These are phyloP conservation scores for Ophiocordyceps unilateralis DNA, from an alignment of 2,329 filamentous ascomycete genomes.

Conservation along the genomic window DNA sequence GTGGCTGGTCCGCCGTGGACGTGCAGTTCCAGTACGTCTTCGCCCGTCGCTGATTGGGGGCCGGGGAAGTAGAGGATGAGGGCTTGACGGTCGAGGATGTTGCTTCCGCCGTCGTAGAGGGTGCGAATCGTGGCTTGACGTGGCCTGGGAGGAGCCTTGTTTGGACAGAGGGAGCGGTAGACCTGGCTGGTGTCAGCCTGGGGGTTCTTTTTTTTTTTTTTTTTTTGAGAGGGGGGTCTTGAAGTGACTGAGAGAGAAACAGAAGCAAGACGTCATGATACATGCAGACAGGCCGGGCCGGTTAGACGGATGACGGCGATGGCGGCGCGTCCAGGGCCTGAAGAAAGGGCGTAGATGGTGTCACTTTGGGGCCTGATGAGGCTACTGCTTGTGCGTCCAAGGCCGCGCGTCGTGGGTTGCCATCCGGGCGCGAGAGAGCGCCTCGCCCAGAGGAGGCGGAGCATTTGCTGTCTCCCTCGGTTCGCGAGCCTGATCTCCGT, in stretches of 20 bases:
- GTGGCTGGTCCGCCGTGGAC: conserved; percentile 86
- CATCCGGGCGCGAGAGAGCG: background rate
- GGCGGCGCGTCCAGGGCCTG: conserved; percentile 67
- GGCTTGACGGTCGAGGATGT: conserved; percentile 56
- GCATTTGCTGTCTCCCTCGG: too few species aligned
- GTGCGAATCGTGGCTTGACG: conserved; percentile 55
- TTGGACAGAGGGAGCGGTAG: conserved; percentile 32
- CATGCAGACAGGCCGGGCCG: conserved; percentile 54
- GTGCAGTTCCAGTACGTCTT: conserved; percentile 83
- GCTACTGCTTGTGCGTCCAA: conserved; percentile 3
- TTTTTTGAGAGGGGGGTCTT: too few species aligned
- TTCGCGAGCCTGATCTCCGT: too few species aligned
- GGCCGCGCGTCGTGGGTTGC: too few species aligned
- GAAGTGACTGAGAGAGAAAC: too few species aligned
- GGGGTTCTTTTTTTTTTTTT: too few species aligned
- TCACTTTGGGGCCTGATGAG: too few species aligned
- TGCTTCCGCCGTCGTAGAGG: conserved; percentile 36
- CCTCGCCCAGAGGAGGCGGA: too few species aligned
- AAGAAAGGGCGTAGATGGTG: conserved; percentile 88
- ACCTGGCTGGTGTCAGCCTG: conserved; percentile 18
- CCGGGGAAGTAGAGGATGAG: conserved; percentile 68
- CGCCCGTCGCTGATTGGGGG: conserved; percentile 74
- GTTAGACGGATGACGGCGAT: conserved; percentile 85
- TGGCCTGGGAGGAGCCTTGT: conserved; percentile 24
- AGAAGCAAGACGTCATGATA: conserved; percentile 18